These are phyloP conservation scores for Ocimum tenuiflorum DNA, from an alignment of 257 asterid species.

Conservation along the genomic window DNA sequence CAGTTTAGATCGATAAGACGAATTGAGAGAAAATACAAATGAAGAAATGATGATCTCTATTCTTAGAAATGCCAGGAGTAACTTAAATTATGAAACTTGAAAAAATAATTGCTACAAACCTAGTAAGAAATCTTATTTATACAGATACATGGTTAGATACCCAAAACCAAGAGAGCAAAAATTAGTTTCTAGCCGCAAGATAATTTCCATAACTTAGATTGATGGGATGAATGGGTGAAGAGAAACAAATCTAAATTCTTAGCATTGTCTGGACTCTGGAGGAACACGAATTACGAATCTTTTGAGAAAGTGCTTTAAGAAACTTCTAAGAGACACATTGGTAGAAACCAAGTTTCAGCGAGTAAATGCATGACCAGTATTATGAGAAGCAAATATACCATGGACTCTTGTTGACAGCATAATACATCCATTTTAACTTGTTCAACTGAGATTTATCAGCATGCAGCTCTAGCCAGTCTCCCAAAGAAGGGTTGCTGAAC, in stretches of 20 bases:
- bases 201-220: constrained; percentile 1
- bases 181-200: not conserved
- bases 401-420: constrained; percentile 76
- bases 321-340: not conserved
- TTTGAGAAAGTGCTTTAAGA: constrained; percentile 2
- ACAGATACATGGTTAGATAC: not conserved
- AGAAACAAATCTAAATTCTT: not conserved
- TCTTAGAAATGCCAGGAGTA: not conserved
- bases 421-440: constrained; percentile 77
- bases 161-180: not conserved
- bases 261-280: not conserved
- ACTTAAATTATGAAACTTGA: not conserved
- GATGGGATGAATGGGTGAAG: constrained; percentile 5
- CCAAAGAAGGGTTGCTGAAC: constrained; percentile 76
- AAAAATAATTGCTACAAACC: constrained; percentile 6
- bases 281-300: not conserved
- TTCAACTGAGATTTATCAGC: constrained; percentile 61
- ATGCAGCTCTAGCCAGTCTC: constrained; percentile 74
- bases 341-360: not conserved
- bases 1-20: not conserved
- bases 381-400: constrained; percentile 47
- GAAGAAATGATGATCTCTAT: not conserved
- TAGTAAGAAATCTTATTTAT: not conserved
- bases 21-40: constrained; percentile 5
- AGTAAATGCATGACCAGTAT: not conserved